phyloP scores from a whole-genome alignment of 768 basidiomycete species.

The Daedalea quercina region DNA sequence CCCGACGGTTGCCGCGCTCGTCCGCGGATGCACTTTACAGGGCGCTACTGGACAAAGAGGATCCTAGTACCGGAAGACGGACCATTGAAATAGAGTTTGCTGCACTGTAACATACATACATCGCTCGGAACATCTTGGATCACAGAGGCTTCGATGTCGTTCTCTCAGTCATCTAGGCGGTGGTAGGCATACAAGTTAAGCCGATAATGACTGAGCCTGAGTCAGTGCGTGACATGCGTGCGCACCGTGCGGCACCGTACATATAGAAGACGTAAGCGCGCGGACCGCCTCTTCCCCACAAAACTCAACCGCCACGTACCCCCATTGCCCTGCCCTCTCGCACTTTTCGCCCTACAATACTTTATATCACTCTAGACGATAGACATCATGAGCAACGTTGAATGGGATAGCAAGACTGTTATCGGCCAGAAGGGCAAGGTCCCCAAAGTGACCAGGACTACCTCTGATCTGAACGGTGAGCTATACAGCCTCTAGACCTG shows the following conservation, averaged over 20 bases:
- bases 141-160: constrained; percentile 4
- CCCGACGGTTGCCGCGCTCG: not conserved
- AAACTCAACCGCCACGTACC: constrained; percentile 10
- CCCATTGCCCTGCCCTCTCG: constrained; percentile 9
- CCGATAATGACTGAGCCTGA: not conserved
- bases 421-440: constrained; percentile 63
- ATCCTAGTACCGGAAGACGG: not conserved
- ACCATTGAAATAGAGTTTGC: not conserved
- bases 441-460: constrained; percentile 59
- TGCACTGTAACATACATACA: constrained; percentile 1
- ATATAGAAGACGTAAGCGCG: constrained; percentile 19
- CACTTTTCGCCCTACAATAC: not conserved
- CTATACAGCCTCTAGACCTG: not conserved
- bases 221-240: constrained; percentile 3
- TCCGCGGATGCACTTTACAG: not conserved
- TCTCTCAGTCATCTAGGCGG: not conserved
- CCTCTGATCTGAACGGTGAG: constrained; percentile 50
- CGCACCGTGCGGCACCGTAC: constrained; percentile 7
- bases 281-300: constrained; percentile 13
- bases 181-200: constrained; percentile 3
- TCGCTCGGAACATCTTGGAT: not conserved
- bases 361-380: not conserved
- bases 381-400: constrained; percentile 29
- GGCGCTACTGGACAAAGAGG: not conserved
- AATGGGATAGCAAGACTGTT: constrained; percentile 69